Conservation (phyloP, 2,329 filamentous ascomycete species). For the Phaeosphaeriaceae sp. region DNA sequence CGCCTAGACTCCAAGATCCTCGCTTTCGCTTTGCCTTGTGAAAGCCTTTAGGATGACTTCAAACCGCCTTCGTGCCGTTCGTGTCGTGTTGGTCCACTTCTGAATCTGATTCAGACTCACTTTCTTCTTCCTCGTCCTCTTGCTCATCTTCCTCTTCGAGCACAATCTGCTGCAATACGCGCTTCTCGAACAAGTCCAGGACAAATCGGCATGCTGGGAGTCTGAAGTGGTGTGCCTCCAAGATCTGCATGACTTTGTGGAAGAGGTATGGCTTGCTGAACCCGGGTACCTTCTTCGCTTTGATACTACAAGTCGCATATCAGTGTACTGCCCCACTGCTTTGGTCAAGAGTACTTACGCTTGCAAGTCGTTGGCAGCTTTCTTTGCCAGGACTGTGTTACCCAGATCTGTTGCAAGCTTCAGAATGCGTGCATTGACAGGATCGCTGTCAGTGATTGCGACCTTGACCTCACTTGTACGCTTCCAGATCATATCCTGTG, state of each 20-base stretch:
- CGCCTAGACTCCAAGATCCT: slow-evolving; percentile 19
- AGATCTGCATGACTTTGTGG: slow-evolving; percentile 80
- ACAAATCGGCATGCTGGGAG: slow-evolving; percentile 88
- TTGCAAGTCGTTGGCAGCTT: slow-evolving; percentile 81
- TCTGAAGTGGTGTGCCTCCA: slow-evolving; percentile 90
- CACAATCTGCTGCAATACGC: slow-evolving; percentile 83
- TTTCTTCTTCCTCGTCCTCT: slow-evolving; percentile 46
- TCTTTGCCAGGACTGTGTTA: slow-evolving; percentile 91
- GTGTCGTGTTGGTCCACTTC: slow-evolving; percentile 26
- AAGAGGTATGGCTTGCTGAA: slow-evolving; percentile 83
- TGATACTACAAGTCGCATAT: slow-evolving; percentile 64
- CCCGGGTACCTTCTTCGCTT: slow-evolving; percentile 74
- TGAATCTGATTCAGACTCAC: slow-evolving; percentile 43
- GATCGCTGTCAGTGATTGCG: slow-evolving; percentile 68
- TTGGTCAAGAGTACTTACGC: slow-evolving; percentile 49
- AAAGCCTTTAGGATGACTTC: slow-evolving; percentile 6
- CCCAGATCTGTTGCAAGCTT: slow-evolving; percentile 87
- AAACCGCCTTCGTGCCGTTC: slow-evolving; percentile 26
- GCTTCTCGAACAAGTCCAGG: slow-evolving; percentile 92
- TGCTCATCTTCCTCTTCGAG: slow-evolving; percentile 71
- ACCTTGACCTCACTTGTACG: slow-evolving; percentile 57
- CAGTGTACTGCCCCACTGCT: slow-evolving; percentile 13
- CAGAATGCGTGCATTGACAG: slow-evolving; percentile 75
- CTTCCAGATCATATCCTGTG: slow-evolving; percentile 41
- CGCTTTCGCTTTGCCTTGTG: slow-evolving; percentile 11